Evolutionary conservation across 768 basidiomycete genomes (phyloP), one percentile per base, ranked within the genome.

Genomic region (Dacryopinax primogenitus): DNA sequence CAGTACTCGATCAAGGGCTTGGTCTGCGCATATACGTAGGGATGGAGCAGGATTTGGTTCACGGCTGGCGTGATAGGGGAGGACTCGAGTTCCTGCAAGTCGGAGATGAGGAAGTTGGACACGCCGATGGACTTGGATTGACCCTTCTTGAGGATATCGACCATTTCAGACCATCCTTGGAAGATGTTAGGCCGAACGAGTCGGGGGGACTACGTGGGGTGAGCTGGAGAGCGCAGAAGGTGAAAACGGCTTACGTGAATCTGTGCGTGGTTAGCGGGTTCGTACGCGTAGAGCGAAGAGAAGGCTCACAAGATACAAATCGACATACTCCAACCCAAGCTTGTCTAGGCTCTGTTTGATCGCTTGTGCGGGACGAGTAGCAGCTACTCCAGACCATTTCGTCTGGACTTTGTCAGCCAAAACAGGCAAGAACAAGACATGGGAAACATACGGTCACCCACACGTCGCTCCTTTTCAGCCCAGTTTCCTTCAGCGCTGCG

Each of bases 291-390:
- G 51, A 32, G 51, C 68, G 9, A 67, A 73, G 0, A 4, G 23
- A 0, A 86, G 85, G 68, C 90, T 87, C 36, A 89, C 82, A 44
- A 90, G 81, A 74, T 89, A 90, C 11, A 90, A 73, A 70, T 90
- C 86, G 3, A 90, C 76, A 35, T 82, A 78, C 62, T 79, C 75
- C 13, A 88, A 68, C 0, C 81, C 83, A 11, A 90, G 80, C 86
- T 82, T 80, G 12, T 71, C 66, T 64, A 88, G 69, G 70, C 85
- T 86, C 9, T 72, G 71, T 21, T 74, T 68, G n/a, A 84, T 68
- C 7, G 78, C 76, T 23, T 78, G 69, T 81, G 21, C 3, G n/a
- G 32, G 30, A 26, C 35, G 35, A 26, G 33, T 47, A 21, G 3
- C 32, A 18, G 35, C 28, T 33, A 37, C 32, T n/a, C 66, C 67